Conservation (phyloP, 495 filamentous ascomycete species). For the Hypoxylon cercidicola region DNA sequence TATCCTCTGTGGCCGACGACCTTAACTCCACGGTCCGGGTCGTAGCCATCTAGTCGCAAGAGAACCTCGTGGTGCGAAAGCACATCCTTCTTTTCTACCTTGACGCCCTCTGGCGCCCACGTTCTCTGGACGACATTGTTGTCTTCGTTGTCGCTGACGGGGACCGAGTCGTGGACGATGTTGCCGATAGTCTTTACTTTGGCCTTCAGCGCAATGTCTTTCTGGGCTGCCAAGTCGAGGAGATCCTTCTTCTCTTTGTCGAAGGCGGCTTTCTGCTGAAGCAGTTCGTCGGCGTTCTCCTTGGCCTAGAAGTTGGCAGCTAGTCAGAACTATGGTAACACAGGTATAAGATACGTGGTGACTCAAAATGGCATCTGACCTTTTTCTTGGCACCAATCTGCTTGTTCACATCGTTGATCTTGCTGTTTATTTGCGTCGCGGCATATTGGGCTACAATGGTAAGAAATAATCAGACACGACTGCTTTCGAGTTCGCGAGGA, state of each 20-base stretch:
- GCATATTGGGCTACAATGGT: constrained; percentile 73
- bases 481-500: neutral
- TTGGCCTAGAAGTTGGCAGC: constrained; percentile 67
- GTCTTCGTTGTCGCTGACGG: constrained; percentile 91
- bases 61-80: constrained; percentile 97
- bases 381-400: constrained; percentile 94
- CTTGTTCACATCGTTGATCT: constrained; percentile 89
- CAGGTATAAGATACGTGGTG: constrained; percentile 9
- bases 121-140: constrained; percentile 79
- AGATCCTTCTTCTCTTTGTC: constrained; percentile 83
- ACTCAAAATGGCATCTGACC: constrained; percentile 56
- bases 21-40: constrained; percentile 92
- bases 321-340: constrained; percentile 12
- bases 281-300: constrained; percentile 79
- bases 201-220: constrained; percentile 74
- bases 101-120: constrained; percentile 81
- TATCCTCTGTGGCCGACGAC: constrained; percentile 96
- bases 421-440: constrained; percentile 78
- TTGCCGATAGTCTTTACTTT: constrained; percentile 92
- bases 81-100: constrained; percentile 71
- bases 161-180: constrained; percentile 91
- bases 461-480: constrained; percentile 1
- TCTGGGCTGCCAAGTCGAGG: constrained; percentile 75
- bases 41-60: constrained; percentile 86
- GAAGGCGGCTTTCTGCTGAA: constrained; percentile 78